Base-by-base conservation (phyloP, 371 early-diverging fungal genomes). In the Mucor circinelloides region DNA sequence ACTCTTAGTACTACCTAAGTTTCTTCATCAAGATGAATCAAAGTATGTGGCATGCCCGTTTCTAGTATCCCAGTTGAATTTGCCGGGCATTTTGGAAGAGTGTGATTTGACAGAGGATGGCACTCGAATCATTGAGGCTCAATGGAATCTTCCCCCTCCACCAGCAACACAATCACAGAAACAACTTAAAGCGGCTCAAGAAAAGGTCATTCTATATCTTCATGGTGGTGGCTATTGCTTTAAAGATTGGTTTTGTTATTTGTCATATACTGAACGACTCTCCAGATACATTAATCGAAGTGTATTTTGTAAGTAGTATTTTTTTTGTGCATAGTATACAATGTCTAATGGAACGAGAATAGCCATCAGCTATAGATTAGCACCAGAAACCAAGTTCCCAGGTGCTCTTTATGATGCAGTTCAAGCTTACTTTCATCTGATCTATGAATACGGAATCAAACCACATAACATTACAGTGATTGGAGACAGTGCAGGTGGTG, bases 401-500 rank as follows among this genome's bases (percentile, higher is more conserved):
- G 78, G 76, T n/a, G 76, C 76, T 6, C 21, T 80, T 10, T 70
- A 69, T n/a, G 81, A 80, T 44, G 76, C 67, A 13, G 63, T 71
- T 19, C 78, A 80, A 42, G 68, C 76, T 0, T 80, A 76, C 42
- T 44, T 63, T 30, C 67, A 76, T 32, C 31, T 80, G 52, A 79
- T 75, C 3, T 17, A 46, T 19, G 31, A 61, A 4, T 60, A 68
- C 12, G 73, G 76, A 3, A 50, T 87, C 36, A 64, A 82, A 42
- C 84, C 85, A 0, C 70, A 77, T 23, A 79, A 90, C 46, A 87
- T 94, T 46, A 71, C 89, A 21, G 54, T 94, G 23, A 76, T 84
- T 65, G 94, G 94, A 4, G 94, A 93, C 69, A 88, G 89, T 28
- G 93, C 93, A 4, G 93, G 93, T 12, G 88, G 89, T 15, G 80